These are phyloP conservation scores for Trichoderma asperellum DNA, from an alignment of 2,329 filamentous ascomycete species.

Conservation along the genomic window DNA sequence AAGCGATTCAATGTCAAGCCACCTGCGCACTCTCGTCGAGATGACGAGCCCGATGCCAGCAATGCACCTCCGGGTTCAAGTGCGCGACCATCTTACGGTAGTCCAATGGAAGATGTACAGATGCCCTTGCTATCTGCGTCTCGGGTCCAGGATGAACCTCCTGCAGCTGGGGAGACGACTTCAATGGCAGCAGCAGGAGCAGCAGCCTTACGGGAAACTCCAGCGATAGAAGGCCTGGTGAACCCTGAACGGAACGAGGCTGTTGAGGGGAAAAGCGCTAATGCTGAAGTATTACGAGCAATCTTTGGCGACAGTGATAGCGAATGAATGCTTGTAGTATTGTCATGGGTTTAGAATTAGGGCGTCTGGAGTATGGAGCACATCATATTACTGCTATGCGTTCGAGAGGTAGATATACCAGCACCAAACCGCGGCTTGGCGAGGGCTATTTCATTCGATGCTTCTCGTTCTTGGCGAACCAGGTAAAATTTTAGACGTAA, in stretches of 20 bases:
- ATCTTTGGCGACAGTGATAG: constrained; percentile 90
- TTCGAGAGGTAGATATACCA: not conserved
- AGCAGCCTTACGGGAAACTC: not conserved
- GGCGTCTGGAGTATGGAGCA: constrained; percentile 1
- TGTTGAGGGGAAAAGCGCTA: constrained; percentile 72
- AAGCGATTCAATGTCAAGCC: constrained; percentile 90
- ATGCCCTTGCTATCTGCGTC: constrained; percentile 6
- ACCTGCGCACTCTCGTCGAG: constrained; percentile 67
- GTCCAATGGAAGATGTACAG: constrained; percentile 18
- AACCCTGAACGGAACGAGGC: constrained; percentile 71
- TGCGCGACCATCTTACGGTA: not conserved
- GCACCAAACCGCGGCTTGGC: not conserved
- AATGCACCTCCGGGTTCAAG: constrained; percentile 14
- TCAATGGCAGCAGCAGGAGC: not conserved
- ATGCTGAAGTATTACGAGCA: constrained; percentile 83
- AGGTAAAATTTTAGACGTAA: constrained; percentile 5
- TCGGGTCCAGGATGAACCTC: not conserved
- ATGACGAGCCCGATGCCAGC: constrained; percentile 44
- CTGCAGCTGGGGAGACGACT: not conserved
- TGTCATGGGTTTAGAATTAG: not conserved
- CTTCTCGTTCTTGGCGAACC: not conserved
- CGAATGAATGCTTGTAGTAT: constrained; percentile 46
- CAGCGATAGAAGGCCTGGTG: constrained; percentile 46
- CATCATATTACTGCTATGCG: not conserved
- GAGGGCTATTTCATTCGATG: not conserved